Evolutionary conservation across 116 monocot genomes (phyloP).

Genomic region (Cymodocea nodosa): DNA sequence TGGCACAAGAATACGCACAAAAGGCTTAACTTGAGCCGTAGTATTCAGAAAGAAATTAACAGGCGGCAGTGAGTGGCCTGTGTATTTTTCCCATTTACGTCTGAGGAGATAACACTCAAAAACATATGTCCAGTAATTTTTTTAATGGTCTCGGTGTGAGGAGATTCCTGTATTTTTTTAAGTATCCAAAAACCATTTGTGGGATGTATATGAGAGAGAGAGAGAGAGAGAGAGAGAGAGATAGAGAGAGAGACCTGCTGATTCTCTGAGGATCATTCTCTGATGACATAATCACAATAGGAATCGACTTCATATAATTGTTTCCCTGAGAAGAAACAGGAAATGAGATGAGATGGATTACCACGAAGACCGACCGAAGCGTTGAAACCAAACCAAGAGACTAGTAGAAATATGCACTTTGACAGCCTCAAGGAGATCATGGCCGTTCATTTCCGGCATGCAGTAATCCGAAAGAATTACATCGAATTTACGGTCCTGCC

Average conservation of each 20-base stretch:
- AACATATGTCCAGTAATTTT: neutral
- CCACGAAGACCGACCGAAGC: neutral
- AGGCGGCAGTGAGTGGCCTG: too few species aligned
- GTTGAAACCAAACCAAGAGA: neutral
- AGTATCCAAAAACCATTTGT: too few species aligned
- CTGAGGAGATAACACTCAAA: too few species aligned
- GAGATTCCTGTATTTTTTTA: neutral
- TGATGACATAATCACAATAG: conserved; percentile 82
- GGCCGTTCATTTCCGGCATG: conserved; percentile 90
- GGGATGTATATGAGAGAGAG: neutral
- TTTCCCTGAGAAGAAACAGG: conserved; percentile 24
- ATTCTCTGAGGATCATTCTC: conserved; percentile 82
- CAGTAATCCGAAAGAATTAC: conserved; percentile 84
- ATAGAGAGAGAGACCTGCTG: conserved; percentile 32
- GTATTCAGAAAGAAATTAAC: too few species aligned
- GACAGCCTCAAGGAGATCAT: conserved; percentile 68
- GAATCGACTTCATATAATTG: conserved; percentile 32
- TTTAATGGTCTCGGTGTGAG: too few species aligned
- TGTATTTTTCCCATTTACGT: too few species aligned
- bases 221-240: conserved; percentile 7
- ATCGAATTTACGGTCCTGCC: conserved; percentile 60
- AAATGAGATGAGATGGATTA: neutral
- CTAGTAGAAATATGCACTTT: conserved; percentile 31
- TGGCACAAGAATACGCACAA: too few species aligned
- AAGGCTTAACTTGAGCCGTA: too few species aligned